Evolutionary conservation across 2,329 filamentous ascomycete genomes (phyloP).

Genomic region (Phaeophleospora eucalypticola): DNA sequence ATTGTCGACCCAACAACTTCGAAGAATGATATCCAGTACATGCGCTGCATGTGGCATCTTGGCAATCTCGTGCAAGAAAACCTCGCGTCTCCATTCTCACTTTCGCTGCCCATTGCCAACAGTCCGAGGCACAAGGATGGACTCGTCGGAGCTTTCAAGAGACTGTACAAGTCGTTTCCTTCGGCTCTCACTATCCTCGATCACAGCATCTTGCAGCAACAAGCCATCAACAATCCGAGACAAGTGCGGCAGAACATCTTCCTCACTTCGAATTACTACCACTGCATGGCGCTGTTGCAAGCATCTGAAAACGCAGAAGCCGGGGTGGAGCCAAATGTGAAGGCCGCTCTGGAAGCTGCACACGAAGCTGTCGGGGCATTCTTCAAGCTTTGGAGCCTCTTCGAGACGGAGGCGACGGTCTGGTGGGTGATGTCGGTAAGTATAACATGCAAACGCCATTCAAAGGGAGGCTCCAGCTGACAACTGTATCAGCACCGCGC

Average conservation of each 20-base stretch:
- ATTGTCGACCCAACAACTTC: conserved; percentile 29
- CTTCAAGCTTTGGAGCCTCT: conserved; percentile 66
- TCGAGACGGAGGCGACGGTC: conserved; percentile 67
- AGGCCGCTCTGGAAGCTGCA: conserved; percentile 68
- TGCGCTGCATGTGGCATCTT: conserved; percentile 72
- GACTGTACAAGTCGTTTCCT: conserved; percentile 70
- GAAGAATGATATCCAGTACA: conserved; percentile 49
- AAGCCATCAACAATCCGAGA: conserved; percentile 59
- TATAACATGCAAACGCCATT: neutral
- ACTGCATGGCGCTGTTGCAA: conserved; percentile 76
- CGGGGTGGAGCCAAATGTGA: conserved; percentile 53
- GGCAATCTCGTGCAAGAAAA: conserved; percentile 74
- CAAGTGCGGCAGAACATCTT: conserved; percentile 72
- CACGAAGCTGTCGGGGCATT: conserved; percentile 71
- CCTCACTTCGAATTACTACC: conserved; percentile 76
- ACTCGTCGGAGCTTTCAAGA: conserved; percentile 64
- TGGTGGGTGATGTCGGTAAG: conserved; percentile 61
- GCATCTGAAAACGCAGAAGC: conserved; percentile 62
- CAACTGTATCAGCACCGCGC: conserved; percentile 66
- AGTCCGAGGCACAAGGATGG: conserved; percentile 66
- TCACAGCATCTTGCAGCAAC: conserved; percentile 53
- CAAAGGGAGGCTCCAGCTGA: too few species aligned
- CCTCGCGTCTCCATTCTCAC: conserved; percentile 69
- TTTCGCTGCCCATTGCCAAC: conserved; percentile 67
- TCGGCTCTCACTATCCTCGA: conserved; percentile 67